phyloP scores from a whole-genome alignment of 176 grass and related monocot genomes.

The Eleusine indica region DNA sequence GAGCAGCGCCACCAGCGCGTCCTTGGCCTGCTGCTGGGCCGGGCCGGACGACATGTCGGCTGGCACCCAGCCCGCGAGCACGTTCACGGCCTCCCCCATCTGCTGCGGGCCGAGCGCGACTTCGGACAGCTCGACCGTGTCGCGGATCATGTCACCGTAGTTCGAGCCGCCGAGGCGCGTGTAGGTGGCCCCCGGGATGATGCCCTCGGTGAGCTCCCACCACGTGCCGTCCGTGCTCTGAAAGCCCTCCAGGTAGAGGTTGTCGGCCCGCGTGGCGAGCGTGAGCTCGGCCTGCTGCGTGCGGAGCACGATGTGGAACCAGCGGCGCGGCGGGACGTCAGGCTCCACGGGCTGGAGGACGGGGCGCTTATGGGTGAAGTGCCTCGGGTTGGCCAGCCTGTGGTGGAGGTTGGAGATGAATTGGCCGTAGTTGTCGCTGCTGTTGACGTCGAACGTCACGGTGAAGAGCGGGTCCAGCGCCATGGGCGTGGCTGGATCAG shows the following conservation, averaged over 20 bases:
- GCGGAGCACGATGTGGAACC: slow-evolving; percentile 37
- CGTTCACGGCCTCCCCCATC: not conserved
- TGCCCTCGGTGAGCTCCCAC: slow-evolving; percentile 1
- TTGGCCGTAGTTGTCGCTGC: slow-evolving; percentile 31
- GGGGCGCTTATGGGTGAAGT: slow-evolving; percentile 32
- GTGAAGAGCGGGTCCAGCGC: slow-evolving; percentile 13
- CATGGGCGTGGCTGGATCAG: not conserved
- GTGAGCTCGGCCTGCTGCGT: not conserved
- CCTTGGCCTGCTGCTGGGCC: not conserved
- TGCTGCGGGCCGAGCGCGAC: not conserved
- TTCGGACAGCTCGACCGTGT: not conserved
- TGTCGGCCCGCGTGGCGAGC: slow-evolving; percentile 31
- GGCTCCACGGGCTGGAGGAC: slow-evolving; percentile 32
- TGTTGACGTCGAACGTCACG: slow-evolving; percentile 17
- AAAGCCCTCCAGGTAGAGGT: slow-evolving; percentile 50
- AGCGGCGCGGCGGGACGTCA: not conserved
- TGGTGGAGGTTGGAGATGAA: slow-evolving; percentile 28
- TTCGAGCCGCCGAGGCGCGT: not conserved
- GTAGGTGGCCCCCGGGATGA: not conserved
- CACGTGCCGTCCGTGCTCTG: slow-evolving; percentile 22
- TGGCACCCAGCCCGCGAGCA: not conserved
- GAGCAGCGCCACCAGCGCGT: slow-evolving; percentile 19
- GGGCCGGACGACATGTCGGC: not conserved
- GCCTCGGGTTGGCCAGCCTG: slow-evolving; percentile 18
- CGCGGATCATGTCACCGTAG: not conserved